Base-by-base conservation (phyloP, 2,329 filamentous ascomycete genomes). In the Cladosporium sp. region DNA sequence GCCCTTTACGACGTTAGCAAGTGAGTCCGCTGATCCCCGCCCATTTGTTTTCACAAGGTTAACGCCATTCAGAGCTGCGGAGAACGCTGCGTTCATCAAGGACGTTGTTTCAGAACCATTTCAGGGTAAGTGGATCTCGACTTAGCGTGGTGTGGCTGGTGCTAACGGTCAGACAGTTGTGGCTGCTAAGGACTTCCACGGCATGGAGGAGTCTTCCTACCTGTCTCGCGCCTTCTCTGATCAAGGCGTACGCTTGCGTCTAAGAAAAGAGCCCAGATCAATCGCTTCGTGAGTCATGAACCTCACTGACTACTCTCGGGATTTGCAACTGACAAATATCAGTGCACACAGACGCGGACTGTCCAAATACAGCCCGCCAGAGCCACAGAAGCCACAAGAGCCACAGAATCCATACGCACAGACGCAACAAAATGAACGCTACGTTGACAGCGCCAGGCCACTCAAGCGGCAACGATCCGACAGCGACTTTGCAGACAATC, bases 221-320 rank as follows among this genome's bases (percentile, higher is more conserved):
- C 76, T 96, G 43, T 94, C 91, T 0, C 83, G 90, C 54, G 86
- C 88, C 0, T 93, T 96, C 72, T 89, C 88, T 63, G 91, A 96
- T 67, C 91, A 96, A 71, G 92, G 92, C 8, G 89, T 96, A 14
- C 87, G 90, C 54, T 77, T 96, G 34, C 83, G 91, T 55, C 81
- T 96, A 49, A 85, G 91, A 57, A 96, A 96, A 71, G 91, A 96
- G 72, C 88, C 89, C 45, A 82, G 89, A 22, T 59, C 56, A 14
- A 59, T 59, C 49, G 50, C 52, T 37, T 51, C 58, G 52, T 57
- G 42, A 59, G 58, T 55, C 17, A 25, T 22, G 25, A 9, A 25
- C 20, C 12, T 30, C 11, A 11, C 17, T 40, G 15, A 17, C 11
- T 47, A 6, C 3, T 3, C 6, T 12, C 12, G 20, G 19, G 38